Evolutionary conservation across 2,329 filamentous ascomycete genomes (phyloP).

Genomic region (Hymenoscyphus scutula): DNA sequence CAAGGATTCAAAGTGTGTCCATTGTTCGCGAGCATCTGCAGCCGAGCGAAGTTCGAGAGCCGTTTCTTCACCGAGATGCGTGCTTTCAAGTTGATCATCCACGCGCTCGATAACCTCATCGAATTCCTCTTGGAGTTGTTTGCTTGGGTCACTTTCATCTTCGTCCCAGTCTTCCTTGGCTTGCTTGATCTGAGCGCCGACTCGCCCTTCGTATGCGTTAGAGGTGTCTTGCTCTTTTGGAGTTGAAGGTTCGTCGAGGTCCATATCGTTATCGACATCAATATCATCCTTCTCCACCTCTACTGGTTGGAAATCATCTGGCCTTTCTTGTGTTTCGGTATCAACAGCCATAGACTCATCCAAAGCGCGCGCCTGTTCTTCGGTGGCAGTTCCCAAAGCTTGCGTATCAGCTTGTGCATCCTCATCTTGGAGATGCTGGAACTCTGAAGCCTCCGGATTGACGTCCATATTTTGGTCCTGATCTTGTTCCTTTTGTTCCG

Average conservation of each 20-base stretch:
- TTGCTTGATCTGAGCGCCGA: conserved; percentile 55
- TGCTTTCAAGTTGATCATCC: conserved; percentile 64
- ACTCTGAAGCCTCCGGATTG: conserved; percentile 78
- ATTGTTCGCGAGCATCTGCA: conserved; percentile 68
- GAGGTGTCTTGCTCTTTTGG: conserved; percentile 43
- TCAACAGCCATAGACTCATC: conserved; percentile 89
- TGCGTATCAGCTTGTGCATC: conserved; percentile 81
- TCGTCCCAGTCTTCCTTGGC: conserved; percentile 45
- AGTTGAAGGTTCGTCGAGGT: conserved; percentile 42
- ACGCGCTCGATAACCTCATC: conserved; percentile 40
- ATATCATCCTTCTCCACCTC: conserved; percentile 45
- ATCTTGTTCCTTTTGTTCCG: conserved; percentile 47
- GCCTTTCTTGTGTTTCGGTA: conserved; percentile 58
- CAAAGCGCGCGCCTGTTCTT: conserved; percentile 81
- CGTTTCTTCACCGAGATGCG: conserved; percentile 54
- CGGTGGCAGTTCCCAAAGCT: conserved; percentile 81
- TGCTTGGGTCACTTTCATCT: conserved; percentile 50
- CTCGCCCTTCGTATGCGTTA: conserved; percentile 53
- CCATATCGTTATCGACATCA: conserved; percentile 43
- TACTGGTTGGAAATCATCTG: conserved; percentile 47
- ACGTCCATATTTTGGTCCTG: conserved; percentile 37
- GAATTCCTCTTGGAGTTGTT: conserved; percentile 37
- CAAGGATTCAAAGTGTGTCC: conserved; percentile 78
- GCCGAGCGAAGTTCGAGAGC: conserved; percentile 37
- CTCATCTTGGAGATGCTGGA: conserved; percentile 88